Evolutionary conservation across 1,139 yeast species (phyloP).

Genomic region (Suhomyces wounanorum): DNA sequence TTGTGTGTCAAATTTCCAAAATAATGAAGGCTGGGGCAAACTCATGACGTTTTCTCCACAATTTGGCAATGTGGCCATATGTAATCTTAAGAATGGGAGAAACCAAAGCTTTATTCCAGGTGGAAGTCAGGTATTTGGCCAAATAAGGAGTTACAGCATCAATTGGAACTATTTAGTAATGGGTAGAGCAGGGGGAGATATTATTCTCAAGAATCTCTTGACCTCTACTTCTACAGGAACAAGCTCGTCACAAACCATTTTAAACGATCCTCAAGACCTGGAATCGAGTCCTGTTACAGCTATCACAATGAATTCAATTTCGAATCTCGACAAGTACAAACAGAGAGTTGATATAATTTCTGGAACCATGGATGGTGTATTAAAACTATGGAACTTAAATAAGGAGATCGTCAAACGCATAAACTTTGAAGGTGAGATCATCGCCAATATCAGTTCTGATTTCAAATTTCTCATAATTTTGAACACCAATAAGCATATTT

Average conservation of each 20-base stretch:
- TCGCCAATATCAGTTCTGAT: conserved; percentile 33
- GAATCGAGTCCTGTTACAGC: conserved; percentile 20
- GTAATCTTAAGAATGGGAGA: conserved; percentile 44
- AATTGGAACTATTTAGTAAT: conserved; percentile 40
- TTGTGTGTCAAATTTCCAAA: conserved; percentile 37
- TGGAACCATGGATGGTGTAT: conserved; percentile 27
- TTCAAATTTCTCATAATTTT: conserved; percentile 31
- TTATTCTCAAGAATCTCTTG: conserved; percentile 35
- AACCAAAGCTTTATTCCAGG: conserved; percentile 46
- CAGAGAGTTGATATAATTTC: conserved; percentile 30
- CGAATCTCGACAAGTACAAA: conserved; percentile 27
- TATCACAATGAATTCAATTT: conserved; percentile 24
- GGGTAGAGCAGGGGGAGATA: conserved; percentile 32
- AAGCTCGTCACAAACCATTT: conserved; percentile 24
- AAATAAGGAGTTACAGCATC: conserved; percentile 26
- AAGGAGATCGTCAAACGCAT: conserved; percentile 24
- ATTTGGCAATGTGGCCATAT: conserved; percentile 40
- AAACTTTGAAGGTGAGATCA: conserved; percentile 20
- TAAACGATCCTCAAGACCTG: conserved; percentile 15
- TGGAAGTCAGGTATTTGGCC: conserved; percentile 27
- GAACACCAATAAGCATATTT: conserved; percentile 22
- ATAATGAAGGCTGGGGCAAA: conserved; percentile 40
- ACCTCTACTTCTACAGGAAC: conserved; percentile 36
- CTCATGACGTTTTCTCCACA: conserved; percentile 35
- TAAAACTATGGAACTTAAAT: conserved; percentile 31